A percentile compares a stretch with the other conserved stretches of the same genome.
Evolutionary conservation across 208 protist species (phyloP).

Genomic region (Leishmania major): DNA sequence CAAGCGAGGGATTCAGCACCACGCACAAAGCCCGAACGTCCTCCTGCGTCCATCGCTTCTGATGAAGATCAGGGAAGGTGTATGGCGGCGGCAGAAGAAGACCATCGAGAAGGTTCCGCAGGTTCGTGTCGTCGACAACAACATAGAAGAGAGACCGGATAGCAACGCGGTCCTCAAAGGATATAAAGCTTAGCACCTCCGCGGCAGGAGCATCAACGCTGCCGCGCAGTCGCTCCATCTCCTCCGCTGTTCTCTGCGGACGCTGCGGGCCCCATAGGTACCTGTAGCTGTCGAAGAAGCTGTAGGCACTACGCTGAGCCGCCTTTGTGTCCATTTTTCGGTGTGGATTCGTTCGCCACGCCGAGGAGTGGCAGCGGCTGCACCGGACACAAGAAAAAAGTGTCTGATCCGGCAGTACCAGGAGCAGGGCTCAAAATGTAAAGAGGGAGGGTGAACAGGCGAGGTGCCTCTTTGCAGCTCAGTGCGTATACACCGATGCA

Average conservation of each 20-base stretch:
- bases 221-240: conserved; percentile 21
- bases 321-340: background rate
- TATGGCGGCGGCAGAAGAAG: conserved; percentile 74
- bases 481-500: background rate
- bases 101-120: conserved; percentile 70
- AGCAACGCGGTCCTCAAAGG: conserved; percentile 62
- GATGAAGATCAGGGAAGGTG: conserved; percentile 34
- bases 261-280: conserved; percentile 70
- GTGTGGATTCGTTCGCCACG: background rate
- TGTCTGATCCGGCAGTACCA: background rate
- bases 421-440: background rate
- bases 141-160: conserved; percentile 68
- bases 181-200: conserved; percentile 20
- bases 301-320: conserved; percentile 1
- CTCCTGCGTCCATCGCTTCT: conserved; percentile 35
- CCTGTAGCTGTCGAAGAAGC: conserved; percentile 54
- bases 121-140: conserved; percentile 41
- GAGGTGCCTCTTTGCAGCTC: background rate
- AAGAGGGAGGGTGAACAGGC: background rate
- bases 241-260: conserved; percentile 25
- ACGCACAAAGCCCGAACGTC: conserved; percentile 49
- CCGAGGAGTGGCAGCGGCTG: background rate
- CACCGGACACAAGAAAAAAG: background rate
- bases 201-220: background rate
- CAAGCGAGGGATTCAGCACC: conserved; percentile 45